Evolutionary conservation across 2,329 filamentous ascomycete genomes (phyloP).

Genomic region (Fusarium guadeloupense): DNA sequence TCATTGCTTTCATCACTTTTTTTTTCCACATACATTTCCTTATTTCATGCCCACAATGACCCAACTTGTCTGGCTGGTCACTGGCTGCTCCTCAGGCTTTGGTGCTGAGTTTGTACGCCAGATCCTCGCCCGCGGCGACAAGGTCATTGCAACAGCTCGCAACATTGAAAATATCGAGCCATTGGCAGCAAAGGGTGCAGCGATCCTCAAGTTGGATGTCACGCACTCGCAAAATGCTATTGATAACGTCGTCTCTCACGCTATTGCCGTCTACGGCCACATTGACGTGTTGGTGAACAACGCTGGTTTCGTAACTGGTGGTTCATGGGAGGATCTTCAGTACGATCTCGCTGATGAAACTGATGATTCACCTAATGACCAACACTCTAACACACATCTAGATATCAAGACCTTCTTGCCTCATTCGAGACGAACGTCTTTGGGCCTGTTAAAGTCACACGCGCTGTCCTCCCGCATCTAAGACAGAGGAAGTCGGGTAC

Average conservation of each 20-base stretch:
- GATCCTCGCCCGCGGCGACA: slow-evolving; percentile 43
- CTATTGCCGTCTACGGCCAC: slow-evolving; percentile 45
- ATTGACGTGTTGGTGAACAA: slow-evolving; percentile 50
- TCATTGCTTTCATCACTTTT: too few species aligned
- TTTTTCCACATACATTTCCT: too few species aligned
- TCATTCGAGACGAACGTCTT: slow-evolving; percentile 21
- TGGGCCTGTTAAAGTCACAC: slow-evolving; percentile 6
- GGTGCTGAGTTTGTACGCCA: slow-evolving; percentile 37
- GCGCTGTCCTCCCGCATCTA: slow-evolving; percentile 10
- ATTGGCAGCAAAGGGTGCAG: not conserved
- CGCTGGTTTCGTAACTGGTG: slow-evolving; percentile 44
- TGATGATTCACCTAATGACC: too few species aligned
- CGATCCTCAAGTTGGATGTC: slow-evolving; percentile 45
- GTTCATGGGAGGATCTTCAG: slow-evolving; percentile 46
- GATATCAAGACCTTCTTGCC: slow-evolving; percentile 7
- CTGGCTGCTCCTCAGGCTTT: slow-evolving; percentile 48
- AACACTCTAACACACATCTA: too few species aligned
- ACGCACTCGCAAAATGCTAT: slow-evolving; percentile 30
- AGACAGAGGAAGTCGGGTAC: not conserved
- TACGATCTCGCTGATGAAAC: slow-evolving; percentile 3
- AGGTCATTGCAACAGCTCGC: slow-evolving; percentile 46
- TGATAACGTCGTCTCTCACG: slow-evolving; percentile 34
- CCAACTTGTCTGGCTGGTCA: slow-evolving; percentile 47
- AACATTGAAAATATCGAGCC: slow-evolving; percentile 32
- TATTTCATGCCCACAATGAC: too few species aligned